Conservation (phyloP, 2,329 filamentous ascomycete genomes). For the Lomentospora prolificans region DNA sequence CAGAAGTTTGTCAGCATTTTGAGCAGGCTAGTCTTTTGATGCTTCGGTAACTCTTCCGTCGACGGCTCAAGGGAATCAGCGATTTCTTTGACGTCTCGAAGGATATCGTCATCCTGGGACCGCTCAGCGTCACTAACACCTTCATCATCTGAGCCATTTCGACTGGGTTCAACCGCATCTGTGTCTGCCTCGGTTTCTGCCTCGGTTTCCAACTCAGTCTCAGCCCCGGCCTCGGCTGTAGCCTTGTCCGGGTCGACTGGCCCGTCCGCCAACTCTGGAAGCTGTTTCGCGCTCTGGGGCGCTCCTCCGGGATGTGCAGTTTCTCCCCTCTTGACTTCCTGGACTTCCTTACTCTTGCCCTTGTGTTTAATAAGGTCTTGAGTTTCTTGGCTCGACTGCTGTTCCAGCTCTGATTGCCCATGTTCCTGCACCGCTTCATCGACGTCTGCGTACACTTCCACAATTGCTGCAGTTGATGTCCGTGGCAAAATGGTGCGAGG, state of each 20-base stretch:
- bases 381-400: neutral
- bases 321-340: neutral
- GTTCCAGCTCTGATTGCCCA: constrained; percentile 50
- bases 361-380: neutral
- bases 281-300: neutral
- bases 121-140: constrained; percentile 65
- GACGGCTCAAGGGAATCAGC: constrained; percentile 52
- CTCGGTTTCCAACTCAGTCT: constrained; percentile 10
- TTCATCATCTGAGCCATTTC: constrained; percentile 61
- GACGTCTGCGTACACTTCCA: constrained; percentile 91
- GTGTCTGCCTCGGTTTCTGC: constrained; percentile 12
- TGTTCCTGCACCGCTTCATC: constrained; percentile 84
- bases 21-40: constrained; percentile 87
- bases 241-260: neutral
- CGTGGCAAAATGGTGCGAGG: constrained; percentile 75
- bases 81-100: constrained; percentile 52
- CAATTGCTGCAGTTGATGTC: constrained; percentile 87
- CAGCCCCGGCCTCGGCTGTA: constrained; percentile 7
- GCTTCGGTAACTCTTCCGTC: constrained; percentile 70
- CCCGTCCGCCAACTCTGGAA: neutral
- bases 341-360: neutral
- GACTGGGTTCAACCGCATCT: constrained; percentile 20
- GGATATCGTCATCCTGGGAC: constrained; percentile 56
- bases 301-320: neutral
- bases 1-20: constrained; percentile 96